Evolutionary conservation across 2,329 filamentous ascomycete genomes (phyloP), one percentile per base, ranked within the genome.

Genomic region (Cryphonectria carpinicola): DNA sequence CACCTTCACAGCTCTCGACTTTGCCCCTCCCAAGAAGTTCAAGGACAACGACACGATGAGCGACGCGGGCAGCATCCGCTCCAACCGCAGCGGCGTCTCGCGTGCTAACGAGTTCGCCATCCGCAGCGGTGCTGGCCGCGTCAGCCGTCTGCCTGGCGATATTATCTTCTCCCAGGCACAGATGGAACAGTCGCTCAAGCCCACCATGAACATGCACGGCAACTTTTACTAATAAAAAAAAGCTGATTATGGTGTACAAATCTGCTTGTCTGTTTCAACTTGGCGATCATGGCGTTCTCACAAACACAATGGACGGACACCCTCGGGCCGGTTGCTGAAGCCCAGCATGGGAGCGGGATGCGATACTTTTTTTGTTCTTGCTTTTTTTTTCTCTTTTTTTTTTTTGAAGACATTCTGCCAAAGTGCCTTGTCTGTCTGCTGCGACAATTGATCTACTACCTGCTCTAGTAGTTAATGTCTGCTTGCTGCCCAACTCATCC

Each of bases 131-230:
- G 94, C 94, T 62, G 95, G 97, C 77, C 92, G 95, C 73, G 89
- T 98, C 74, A 96, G 93, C 78, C 90, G 93, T 65, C 87, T 98
- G 72, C 94, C 95, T 0, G 90, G 89, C 70, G 93, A 95, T 75
- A 88, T 91, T 60, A 93, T 97, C 70, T 95, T 94, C 74, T 94
- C 93, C 4, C 87, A 86, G 76, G 88, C 92, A 46, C 89, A 93
- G 70, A 81, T 95, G 79, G 79, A 81, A 83, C 70, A 81, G 74
- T 83, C 84, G 75, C 82, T 91, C 72, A 90, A 90, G 81, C 89
- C 88, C 60, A 81, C 82, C 67, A 90, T 88, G 88, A 81, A 78
- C 74, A 85, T 90, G 82, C 54, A 67, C 54, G 58, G 58, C 66
- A 67, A 62, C 66, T 65, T 52, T 25, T 67, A 67, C 66, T 67